These are phyloP conservation scores for Themeda triandra DNA, from an alignment of 176 grass and related monocot species.

Conservation along the genomic window DNA sequence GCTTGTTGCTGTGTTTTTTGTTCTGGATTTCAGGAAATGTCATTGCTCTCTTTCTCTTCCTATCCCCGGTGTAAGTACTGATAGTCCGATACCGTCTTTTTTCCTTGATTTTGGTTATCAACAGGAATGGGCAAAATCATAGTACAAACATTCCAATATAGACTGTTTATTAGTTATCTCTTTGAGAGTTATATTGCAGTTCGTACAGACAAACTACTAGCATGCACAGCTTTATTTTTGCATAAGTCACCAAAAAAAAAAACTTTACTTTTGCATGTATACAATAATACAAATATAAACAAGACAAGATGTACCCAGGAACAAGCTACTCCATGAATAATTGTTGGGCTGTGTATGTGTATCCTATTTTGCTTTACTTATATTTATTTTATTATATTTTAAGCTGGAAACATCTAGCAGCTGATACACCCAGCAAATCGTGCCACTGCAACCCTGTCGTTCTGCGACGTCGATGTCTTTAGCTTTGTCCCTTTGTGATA, in stretches of 20 bases:
- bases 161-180: not conserved
- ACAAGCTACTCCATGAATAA: not conserved
- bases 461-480: not conserved
- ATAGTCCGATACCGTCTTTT: too few relatives aligned
- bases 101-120: not conserved
- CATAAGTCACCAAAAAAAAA: too few relatives aligned
- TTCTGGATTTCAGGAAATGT: conserved; percentile 50
- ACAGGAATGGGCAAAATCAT: not conserved
- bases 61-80: conserved; percentile 71
- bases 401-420: conserved; percentile 8
- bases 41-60: conserved; percentile 73
- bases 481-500: not conserved
- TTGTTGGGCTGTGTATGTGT: not conserved
- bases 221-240: not conserved
- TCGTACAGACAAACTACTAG: not conserved
- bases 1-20: not conserved
- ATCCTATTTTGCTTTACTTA: not conserved
- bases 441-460: too few relatives aligned
- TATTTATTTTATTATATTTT: not conserved
- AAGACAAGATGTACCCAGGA: not conserved
- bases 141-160: not conserved
- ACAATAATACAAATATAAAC: not conserved
- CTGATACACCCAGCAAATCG: not conserved
- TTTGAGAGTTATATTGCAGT: not conserved
- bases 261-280: too few relatives aligned